Base-by-base conservation (phyloP, 2,329 filamentous ascomycete species). In the Aaosphaeria arxii region DNA sequence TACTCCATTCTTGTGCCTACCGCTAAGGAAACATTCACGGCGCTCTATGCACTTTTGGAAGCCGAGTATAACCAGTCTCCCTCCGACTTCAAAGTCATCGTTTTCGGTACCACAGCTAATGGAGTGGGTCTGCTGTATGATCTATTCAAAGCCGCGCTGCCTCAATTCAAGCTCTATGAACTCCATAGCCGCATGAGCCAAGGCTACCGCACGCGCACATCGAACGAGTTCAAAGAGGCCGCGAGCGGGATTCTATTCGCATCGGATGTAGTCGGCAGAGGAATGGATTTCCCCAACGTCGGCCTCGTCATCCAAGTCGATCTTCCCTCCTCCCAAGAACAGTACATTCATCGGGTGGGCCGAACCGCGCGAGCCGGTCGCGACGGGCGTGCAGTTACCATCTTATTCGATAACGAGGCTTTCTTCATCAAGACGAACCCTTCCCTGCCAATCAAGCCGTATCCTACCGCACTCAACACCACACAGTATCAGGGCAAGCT, bases 221-320 rank as follows among this genome's bases (percentile, higher is more conserved):
- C 74, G 1, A 61, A 71, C 32, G 66, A 72, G 36, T 77, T 73
- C 69, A 76, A 73, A 50, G 65, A 74, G 47, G 63, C 74, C 13
- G 59, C 68, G 1, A 67, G 71, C 11, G 78, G 77, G 29, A 74
- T 81, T 45, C 64, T 81, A 54, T 76, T 81, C 46, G 78, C 78
- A 24, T 77, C 75, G 57, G 67, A 71, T 47, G 67, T 71, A 4
- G 73, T 77, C 7, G 75, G 75, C 7, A 71, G 75, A 44, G 75
- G 75, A 30, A 77, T 78, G 74, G 75, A 78, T 53, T 77, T 78
- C 58, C 75, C 75, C 17, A 75, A 77, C 47, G 74, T 77, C 49
- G 72, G 74, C 29, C 62, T 76, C 9, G 75, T 78, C 32, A 63
- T 77, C 31, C 75, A 78, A 54, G 60, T 77, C 4, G 78, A 78